These are phyloP conservation scores for Excoecaria agallocha DNA, from an alignment of 345 rosid species.

Conservation along the genomic window DNA sequence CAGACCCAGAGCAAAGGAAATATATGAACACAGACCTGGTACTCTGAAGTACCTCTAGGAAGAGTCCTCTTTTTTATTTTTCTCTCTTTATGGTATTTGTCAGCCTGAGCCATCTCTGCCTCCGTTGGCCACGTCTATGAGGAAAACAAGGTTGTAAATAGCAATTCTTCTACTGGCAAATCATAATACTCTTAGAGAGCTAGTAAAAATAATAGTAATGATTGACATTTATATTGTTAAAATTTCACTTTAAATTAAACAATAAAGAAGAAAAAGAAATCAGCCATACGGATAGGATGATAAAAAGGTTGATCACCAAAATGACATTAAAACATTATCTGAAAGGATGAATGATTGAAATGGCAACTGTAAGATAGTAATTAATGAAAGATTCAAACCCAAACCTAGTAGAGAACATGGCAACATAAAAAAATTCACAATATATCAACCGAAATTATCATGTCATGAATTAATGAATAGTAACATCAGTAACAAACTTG, in stretches of 20 bases:
- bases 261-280: neutral
- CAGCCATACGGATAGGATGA: conserved; percentile 2
- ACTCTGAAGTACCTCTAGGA: conserved; percentile 91
- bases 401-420: neutral
- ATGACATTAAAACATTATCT: neutral
- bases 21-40: conserved; percentile 52
- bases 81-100: conserved; percentile 51
- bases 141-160: conserved; percentile 15
- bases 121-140: conserved; percentile 95
- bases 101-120: conserved; percentile 90
- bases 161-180: conserved; percentile 3
- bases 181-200: neutral
- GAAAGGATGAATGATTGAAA: neutral
- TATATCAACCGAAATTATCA: neutral
- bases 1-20: neutral
- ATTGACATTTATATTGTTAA: neutral
- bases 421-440: neutral
- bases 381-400: neutral
- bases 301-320: neutral
- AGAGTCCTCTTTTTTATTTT: conserved; percentile 55
- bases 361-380: neutral
- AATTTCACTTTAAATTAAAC: neutral
- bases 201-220: neutral
- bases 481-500: neutral
- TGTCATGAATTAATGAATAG: neutral